Evolutionary conservation across 176 grass and related monocot species (phyloP).

Genomic region (Alloteropsis semialata): DNA sequence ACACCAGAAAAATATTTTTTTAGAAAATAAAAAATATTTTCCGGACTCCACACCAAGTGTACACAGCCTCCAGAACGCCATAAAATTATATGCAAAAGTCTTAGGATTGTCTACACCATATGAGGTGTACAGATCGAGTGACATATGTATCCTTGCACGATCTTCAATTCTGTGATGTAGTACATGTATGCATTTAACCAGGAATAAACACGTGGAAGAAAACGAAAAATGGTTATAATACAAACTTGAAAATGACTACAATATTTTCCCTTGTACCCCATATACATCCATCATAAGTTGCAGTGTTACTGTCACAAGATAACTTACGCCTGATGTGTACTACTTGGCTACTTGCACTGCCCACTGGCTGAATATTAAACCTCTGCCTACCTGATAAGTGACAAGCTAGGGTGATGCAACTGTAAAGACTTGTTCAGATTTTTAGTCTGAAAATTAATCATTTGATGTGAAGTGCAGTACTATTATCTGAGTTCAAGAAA

Average conservation of each 20-base stretch:
- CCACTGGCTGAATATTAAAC: not conserved
- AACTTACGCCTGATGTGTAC: not conserved
- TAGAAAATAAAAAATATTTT: too few relatives aligned
- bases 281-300: not conserved
- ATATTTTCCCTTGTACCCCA: not conserved
- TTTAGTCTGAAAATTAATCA: not conserved
- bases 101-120: not conserved
- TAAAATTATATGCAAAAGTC: too few relatives aligned
- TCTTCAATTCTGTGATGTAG: not conserved
- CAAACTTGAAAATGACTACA: not conserved
- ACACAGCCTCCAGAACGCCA: too few relatives aligned
- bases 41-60: too few relatives aligned
- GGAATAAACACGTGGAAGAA: not conserved
- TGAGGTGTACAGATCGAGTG: not conserved
- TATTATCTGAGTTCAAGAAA: too few relatives aligned
- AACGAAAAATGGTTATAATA: not conserved
- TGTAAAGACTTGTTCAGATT: slow-evolving; percentile 3
- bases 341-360: not conserved
- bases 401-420: slow-evolving; percentile 14
- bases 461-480: too few relatives aligned
- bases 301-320: slow-evolving; percentile 14
- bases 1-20: too few relatives aligned
- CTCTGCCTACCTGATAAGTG: not conserved
- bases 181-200: not conserved
- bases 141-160: not conserved